These are phyloP conservation scores for Penicillium sp. DNA, from an alignment of 2,329 filamentous ascomycete genomes.

Conservation along the genomic window DNA sequence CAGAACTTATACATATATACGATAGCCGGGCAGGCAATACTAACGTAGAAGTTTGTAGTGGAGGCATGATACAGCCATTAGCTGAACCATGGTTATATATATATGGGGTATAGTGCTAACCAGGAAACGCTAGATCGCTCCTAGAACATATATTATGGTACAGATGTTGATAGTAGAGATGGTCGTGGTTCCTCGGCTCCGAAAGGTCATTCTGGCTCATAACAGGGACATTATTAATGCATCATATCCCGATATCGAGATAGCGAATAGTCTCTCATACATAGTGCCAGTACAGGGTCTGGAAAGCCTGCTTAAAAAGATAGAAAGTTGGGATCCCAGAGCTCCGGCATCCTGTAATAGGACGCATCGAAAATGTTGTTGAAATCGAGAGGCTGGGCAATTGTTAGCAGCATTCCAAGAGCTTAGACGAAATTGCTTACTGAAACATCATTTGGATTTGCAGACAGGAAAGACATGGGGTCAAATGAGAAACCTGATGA, in stretches of 20 bases:
- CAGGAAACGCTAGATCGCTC: neutral
- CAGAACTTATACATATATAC: too few relatives aligned
- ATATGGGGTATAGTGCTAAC: neutral
- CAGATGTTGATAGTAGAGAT: neutral
- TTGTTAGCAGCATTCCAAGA: conserved; percentile 18
- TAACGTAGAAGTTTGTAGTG: too few relatives aligned
- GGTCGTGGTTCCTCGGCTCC: neutral
- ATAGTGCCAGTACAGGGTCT: neutral
- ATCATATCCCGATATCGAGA: neutral
- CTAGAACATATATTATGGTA: neutral
- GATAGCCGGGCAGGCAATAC: too few relatives aligned
- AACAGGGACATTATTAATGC: neutral
- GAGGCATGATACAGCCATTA: too few relatives aligned
- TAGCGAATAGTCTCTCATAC: neutral
- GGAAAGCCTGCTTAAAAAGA: neutral
- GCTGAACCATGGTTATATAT: too few relatives aligned
- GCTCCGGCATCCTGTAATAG: conserved; percentile 31
- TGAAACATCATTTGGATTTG: conserved; percentile 29
- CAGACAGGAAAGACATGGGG: conserved; percentile 28
- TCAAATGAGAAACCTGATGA: conserved; percentile 32
- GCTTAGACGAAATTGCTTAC: conserved; percentile 23
- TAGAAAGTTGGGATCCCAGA: conserved; percentile 36
- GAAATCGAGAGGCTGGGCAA: conserved; percentile 34
- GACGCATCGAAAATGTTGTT: conserved; percentile 36
- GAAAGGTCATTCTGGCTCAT: neutral